These are phyloP conservation scores for Russula ochroleuca DNA, from an alignment of 768 basidiomycete species.

Conservation along the genomic window DNA sequence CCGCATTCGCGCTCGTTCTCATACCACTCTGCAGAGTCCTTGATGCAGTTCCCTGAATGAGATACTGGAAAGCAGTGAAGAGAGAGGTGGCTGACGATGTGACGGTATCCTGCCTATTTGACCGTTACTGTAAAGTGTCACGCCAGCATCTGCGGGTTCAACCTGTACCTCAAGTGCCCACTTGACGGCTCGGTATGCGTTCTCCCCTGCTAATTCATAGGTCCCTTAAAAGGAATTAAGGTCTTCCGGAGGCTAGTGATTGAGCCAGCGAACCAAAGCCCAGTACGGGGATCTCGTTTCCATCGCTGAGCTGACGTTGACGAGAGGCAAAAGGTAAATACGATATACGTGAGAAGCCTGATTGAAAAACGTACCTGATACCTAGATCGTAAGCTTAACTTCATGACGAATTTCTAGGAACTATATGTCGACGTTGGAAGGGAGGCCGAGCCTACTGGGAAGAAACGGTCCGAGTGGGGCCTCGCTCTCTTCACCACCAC, in stretches of 20 bases:
- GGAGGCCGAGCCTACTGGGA: background rate
- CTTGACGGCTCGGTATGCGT: conserved; percentile 52
- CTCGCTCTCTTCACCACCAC: background rate
- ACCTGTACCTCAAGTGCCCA: conserved; percentile 56
- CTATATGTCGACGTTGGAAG: conserved; percentile 4
- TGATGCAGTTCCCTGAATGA: conserved; percentile 6
- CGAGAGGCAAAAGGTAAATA: background rate
- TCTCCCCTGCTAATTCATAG: conserved; percentile 55
- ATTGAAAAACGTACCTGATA: conserved; percentile 12
- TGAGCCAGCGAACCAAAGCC: conserved; percentile 44
- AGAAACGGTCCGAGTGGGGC: background rate
- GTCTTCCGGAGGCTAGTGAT: background rate
- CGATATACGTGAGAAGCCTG: background rate
- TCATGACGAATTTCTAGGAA: conserved; percentile 7
- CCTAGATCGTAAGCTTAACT: conserved; percentile 16
- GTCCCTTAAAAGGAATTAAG: conserved; percentile 37
- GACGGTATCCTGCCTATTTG: conserved; percentile 56
- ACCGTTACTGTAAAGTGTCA: conserved; percentile 1
- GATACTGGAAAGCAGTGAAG: background rate
- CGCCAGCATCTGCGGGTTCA: background rate
- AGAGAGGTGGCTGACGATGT: conserved; percentile 31
- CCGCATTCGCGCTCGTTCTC: conserved; percentile 68
- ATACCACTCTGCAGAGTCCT: conserved; percentile 52
- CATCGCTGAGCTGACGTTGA: conserved; percentile 44
- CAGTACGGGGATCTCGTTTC: conserved; percentile 51